Evolutionary conservation across 257 asterid genomes (phyloP), one percentile per base, ranked within the genome.

Genomic region (Fraxinus excelsior): DNA sequence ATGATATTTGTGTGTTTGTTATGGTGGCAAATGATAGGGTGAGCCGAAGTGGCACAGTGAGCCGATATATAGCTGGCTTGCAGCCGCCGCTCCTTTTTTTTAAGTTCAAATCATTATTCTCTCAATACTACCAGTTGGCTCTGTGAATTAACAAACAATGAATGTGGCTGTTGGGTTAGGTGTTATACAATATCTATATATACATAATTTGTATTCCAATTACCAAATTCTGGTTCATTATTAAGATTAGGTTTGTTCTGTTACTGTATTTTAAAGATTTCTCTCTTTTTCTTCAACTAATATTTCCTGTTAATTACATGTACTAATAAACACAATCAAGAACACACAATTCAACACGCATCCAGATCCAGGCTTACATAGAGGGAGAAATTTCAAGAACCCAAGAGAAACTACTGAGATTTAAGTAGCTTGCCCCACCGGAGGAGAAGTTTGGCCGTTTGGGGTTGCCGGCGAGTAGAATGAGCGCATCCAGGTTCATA

Each of bases 401-500:
- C 31, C 12, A 32, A 73, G 73, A 80, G 74, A 74, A 11, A 44
- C n/a, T 13, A 44, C 53, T 13, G 19, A 44, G 19, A 44, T 44
- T 44, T 16, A n/a, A 70, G 16, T 74, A 40, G 78, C 76, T 82
- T 19, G 40, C 3, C 76, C 32, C 66, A 76, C 23, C 18, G 81
- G 76, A 79, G 65, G 67, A 37, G 73, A 23, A 13, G 53, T 12
- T 44, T 44, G 53, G 0, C 46, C 28, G 10, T 13, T 40, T 40
- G 46, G 70, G 51, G 70, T 79, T 76, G 72, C 86, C 75, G 89
- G 76, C 77, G 76, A 71, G 86, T 78, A 85, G 79, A 67, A 91
- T 91, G 96, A 89, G 96, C 74, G 89, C 90, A 21, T 88, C 97
- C 28, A 87, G 89, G 89, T 88, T 88, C 86, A 91, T 91, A 37